A percentile compares a stretch with the other conserved stretches of the same genome.
Conservation (phyloP, 768 basidiomycete genomes). For the Cystoderma amianthinum region DNA sequence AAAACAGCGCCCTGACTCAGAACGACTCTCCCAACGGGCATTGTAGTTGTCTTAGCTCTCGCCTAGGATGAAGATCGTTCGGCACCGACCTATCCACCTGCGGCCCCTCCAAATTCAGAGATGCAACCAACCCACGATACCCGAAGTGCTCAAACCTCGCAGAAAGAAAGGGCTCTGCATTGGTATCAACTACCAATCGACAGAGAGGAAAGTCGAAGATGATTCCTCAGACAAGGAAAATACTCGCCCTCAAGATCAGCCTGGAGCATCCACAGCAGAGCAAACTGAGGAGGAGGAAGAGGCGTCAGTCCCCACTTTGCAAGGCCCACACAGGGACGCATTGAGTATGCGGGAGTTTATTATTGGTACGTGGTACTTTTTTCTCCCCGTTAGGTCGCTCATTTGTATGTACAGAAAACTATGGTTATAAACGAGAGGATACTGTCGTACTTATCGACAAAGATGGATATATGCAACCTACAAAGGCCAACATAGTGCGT, state of each 20-base stretch:
- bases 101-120: not conserved
- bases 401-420: slow-evolving; percentile 17
- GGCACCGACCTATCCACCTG: not conserved
- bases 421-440: slow-evolving; percentile 17
- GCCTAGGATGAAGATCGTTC: slow-evolving; percentile 9
- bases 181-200: not conserved
- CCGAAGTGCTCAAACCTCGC: not conserved
- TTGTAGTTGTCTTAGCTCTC: slow-evolving; percentile 14
- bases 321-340: not conserved
- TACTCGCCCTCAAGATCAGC: no score
- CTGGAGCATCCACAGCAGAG: not conserved
- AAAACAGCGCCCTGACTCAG: slow-evolving; percentile 16
- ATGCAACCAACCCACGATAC: not conserved
- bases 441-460: slow-evolving; percentile 22
- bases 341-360: not conserved
- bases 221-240: not conserved
- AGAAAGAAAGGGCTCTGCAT: not conserved
- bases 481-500: slow-evolving; percentile 23
- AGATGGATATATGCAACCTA: slow-evolving; percentile 12
- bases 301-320: not conserved
- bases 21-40: not conserved
- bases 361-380: not conserved
- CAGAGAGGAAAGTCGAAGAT: not conserved
- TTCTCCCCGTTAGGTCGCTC: not conserved
- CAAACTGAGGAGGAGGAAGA: not conserved